These are phyloP conservation scores for Candida ulmi DNA, from an alignment of 805 yeast genomes.

Conservation along the genomic window DNA sequence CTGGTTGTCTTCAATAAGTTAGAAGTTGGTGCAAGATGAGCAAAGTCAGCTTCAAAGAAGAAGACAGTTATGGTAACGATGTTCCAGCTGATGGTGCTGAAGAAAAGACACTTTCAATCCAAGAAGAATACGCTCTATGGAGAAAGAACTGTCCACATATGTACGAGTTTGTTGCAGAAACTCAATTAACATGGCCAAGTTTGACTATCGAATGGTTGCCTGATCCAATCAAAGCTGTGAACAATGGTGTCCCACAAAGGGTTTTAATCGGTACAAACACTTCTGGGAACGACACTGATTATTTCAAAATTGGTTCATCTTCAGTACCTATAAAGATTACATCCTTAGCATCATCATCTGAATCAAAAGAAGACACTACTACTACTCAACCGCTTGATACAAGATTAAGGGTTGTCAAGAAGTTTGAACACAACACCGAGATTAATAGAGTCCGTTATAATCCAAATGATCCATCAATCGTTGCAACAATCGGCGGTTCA, in stretches of 20 bases:
- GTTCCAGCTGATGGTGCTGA: conserved; percentile 13
- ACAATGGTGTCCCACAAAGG: conserved; percentile 38
- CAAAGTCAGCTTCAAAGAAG: background rate
- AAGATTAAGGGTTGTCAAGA: conserved; percentile 54
- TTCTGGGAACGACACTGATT: conserved; percentile 61
- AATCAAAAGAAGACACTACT: no score
- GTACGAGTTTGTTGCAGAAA: conserved; percentile 80
- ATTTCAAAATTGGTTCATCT: conserved; percentile 59
- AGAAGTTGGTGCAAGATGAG: no score
- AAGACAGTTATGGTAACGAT: background rate
- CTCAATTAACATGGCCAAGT: conserved; percentile 79
- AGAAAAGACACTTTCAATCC: conserved; percentile 28
- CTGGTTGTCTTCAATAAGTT: no score
- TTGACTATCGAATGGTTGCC: conserved; percentile 78
- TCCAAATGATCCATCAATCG: conserved; percentile 50
- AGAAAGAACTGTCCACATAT: conserved; percentile 72
- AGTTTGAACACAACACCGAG: conserved; percentile 57
- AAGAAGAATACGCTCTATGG: conserved; percentile 72
- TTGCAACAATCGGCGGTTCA: conserved; percentile 63
- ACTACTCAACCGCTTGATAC: conserved; percentile 29
- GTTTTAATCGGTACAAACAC: conserved; percentile 70
- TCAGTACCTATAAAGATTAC: conserved; percentile 50
- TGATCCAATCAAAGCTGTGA: conserved; percentile 19
- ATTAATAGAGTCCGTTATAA: conserved; percentile 67
- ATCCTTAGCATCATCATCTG: conserved; percentile 24